A percentile compares a stretch with the other conserved stretches of the same genome.
Conservation (phyloP, 768 basidiomycete species). For the Lentinula lateritia region DNA sequence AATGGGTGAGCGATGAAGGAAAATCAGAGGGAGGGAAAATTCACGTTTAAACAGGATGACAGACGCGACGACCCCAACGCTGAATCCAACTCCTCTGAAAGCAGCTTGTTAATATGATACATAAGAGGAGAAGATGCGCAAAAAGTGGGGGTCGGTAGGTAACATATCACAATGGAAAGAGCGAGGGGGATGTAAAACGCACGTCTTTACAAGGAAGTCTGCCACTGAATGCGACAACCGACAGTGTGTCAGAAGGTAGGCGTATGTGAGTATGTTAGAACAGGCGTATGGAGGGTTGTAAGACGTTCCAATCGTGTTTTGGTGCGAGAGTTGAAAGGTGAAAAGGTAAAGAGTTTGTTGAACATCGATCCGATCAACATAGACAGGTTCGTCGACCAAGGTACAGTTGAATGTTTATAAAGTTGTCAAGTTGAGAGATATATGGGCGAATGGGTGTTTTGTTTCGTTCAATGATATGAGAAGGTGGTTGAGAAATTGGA, state of each 20-base stretch:
- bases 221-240: conserved; percentile 41
- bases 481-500: background rate
- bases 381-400: too few relatives aligned
- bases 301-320: too few relatives aligned
- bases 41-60: conserved; percentile 88
- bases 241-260: too few relatives aligned
- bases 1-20: background rate
- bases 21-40: conserved; percentile 26
- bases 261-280: background rate
- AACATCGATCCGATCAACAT: too few relatives aligned
- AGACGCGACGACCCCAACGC: conserved; percentile 82
- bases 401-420: too few relatives aligned
- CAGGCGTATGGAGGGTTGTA: background rate
- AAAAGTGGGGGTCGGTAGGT: background rate
- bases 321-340: too few relatives aligned
- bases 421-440: background rate
- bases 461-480: background rate
- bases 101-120: conserved; percentile 8
- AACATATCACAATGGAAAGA: background rate
- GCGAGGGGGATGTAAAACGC: conserved; percentile 19
- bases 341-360: too few relatives aligned
- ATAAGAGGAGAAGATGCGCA: background rate
- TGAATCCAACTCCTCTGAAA: conserved; percentile 79
- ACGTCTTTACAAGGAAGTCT: conserved; percentile 86
- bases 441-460: background rate